These are phyloP conservation scores for Ustilago curta DNA, from an alignment of 1,284 basidiomycete species.

Conservation along the genomic window DNA sequence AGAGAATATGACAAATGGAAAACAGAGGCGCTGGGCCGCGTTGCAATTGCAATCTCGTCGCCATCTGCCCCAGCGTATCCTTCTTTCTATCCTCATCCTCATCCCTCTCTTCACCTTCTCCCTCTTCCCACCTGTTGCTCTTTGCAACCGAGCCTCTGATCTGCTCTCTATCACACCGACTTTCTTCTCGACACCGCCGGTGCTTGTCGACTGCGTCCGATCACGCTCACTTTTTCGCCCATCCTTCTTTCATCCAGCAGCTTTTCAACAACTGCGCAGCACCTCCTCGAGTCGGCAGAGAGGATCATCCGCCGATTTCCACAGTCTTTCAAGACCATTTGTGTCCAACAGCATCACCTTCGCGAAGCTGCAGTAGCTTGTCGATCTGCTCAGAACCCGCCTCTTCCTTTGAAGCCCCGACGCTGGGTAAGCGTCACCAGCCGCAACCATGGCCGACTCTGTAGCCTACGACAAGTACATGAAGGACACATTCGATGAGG, in stretches of 20 bases:
- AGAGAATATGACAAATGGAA: constrained; percentile 4
- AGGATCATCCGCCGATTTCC: background rate
- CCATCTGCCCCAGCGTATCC: constrained; percentile 10
- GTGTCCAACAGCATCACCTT: background rate
- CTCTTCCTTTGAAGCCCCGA: constrained; percentile 8
- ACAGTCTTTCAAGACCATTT: background rate
- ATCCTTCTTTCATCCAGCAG: constrained; percentile 4
- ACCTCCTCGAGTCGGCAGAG: constrained; percentile 8
- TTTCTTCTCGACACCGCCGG: background rate
- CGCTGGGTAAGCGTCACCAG: constrained; percentile 25
- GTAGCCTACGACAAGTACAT: constrained; percentile 60
- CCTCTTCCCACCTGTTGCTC: constrained; percentile 24
- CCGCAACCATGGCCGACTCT: constrained; percentile 45
- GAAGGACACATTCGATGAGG: constrained; percentile 53
- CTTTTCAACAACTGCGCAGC: constrained; percentile 11
- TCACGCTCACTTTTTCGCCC: constrained; percentile 35
- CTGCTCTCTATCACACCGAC: constrained; percentile 10
- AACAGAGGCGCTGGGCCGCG: background rate
- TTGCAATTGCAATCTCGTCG: constrained; percentile 10
- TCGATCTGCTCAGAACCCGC: background rate
- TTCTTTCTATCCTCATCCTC: constrained; percentile 19
- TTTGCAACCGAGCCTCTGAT: constrained; percentile 43
- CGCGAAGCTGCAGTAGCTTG: constrained; percentile 1
- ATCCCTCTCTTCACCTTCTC: constrained; percentile 2
- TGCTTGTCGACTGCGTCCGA: constrained; percentile 39